Evolutionary conservation across 2,329 filamentous ascomycete species (phyloP).

Genomic region (Penicillium sp.): DNA sequence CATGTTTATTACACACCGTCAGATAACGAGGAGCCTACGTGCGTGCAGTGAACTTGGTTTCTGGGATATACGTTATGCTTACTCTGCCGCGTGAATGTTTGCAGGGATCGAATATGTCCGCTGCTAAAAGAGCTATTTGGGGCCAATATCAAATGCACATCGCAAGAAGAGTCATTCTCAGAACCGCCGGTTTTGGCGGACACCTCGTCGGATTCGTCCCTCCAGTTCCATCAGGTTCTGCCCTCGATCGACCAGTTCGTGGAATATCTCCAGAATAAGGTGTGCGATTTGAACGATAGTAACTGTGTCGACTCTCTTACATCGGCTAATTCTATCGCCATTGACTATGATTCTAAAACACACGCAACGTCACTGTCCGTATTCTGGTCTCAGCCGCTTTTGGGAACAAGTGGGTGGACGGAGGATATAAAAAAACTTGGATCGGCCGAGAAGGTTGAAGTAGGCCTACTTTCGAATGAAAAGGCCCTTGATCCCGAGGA

Average conservation of each 20-base stretch:
- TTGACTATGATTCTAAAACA: conserved; percentile 70
- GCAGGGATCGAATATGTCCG: conserved; percentile 53
- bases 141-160: conserved; percentile 52
- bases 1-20: conserved; percentile 72
- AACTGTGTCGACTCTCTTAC: conserved; percentile 50
- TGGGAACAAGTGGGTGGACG: conserved; percentile 41
- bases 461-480: conserved; percentile 72
- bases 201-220: conserved; percentile 57
- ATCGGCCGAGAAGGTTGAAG: conserved; percentile 60
- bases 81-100: not conserved
- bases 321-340: conserved; percentile 64
- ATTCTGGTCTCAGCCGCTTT: conserved; percentile 50
- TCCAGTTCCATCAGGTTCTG: conserved; percentile 68
- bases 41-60: conserved; percentile 17
- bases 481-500: conserved; percentile 61
- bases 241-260: conserved; percentile 55
- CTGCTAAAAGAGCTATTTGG: conserved; percentile 58
- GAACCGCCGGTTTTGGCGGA: conserved; percentile 53
- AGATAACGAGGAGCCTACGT: conserved; percentile 25
- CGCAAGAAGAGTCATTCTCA: conserved; percentile 58
- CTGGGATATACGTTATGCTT: conserved; percentile 8
- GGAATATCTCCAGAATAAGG: conserved; percentile 48
- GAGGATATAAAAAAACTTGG: conserved; percentile 37
- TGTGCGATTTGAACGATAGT: conserved; percentile 49
- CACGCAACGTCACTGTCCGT: conserved; percentile 62